These are phyloP conservation scores for Blastobotrys persicus DNA, from an alignment of 1,139 yeast species.

Conservation along the genomic window DNA sequence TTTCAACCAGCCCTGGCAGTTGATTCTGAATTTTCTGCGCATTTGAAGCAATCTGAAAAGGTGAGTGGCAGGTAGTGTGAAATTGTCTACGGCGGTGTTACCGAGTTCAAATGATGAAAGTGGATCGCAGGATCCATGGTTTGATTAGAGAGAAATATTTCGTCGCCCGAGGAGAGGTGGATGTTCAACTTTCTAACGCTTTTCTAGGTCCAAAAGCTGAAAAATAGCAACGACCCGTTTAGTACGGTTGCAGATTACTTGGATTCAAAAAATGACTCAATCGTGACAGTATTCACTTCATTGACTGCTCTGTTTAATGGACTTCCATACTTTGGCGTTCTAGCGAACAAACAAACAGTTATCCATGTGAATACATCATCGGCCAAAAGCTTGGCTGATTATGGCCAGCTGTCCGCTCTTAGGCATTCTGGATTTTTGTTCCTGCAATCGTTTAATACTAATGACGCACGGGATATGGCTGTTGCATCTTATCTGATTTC, in stretches of 20 bases:
- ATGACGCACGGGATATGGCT: conserved; percentile 53
- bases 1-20: conserved; percentile 52
- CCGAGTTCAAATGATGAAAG: too few relatives aligned
- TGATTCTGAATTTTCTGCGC: conserved; percentile 38
- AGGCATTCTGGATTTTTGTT: conserved; percentile 67
- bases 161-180: too few relatives aligned
- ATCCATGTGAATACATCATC: conserved; percentile 54
- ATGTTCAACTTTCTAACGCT: too few relatives aligned
- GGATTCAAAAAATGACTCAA: conserved; percentile 13
- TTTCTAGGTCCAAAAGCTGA: conserved; percentile 37
- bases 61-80: conserved; percentile 14
- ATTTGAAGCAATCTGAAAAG: conserved; percentile 22
- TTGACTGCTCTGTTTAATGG: conserved; percentile 55
- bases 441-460: conserved; percentile 58
- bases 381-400: conserved; percentile 44
- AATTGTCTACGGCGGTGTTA: neutral
- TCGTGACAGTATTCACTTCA: conserved; percentile 43
- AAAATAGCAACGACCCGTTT: conserved; percentile 56
- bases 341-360: conserved; percentile 49
- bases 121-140: too few relatives aligned
- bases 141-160: too few relatives aligned
- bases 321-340: conserved; percentile 56
- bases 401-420: conserved; percentile 61
- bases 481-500: conserved; percentile 60
- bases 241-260: conserved; percentile 40